phyloP scores from a whole-genome alignment of 208 protist species.

The Leishmania amazonensis region DNA sequence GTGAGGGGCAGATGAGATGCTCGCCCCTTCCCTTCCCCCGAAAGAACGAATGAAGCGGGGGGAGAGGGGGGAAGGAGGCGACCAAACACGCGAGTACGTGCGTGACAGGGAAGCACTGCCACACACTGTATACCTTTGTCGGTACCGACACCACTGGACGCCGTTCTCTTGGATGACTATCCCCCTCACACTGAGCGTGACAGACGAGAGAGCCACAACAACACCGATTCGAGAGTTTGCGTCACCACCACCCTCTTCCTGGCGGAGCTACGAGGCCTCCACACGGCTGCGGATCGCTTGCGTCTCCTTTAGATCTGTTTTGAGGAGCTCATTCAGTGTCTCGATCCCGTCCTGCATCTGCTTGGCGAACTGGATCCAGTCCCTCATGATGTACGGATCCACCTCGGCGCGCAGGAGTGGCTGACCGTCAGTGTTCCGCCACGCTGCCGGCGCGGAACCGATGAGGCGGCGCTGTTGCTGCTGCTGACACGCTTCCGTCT shows the following conservation, averaged over 20 bases:
- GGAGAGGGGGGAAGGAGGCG: background rate
- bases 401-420: conserved; percentile 44
- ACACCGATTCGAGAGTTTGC: background rate
- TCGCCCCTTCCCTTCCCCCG: background rate
- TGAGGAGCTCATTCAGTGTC: conserved; percentile 43
- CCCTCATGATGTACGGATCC: conserved; percentile 44
- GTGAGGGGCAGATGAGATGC: background rate
- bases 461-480: background rate
- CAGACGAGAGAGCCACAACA: background rate
- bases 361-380: conserved; percentile 50
- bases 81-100: background rate
- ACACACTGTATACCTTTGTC: background rate
- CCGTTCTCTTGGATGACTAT: background rate
- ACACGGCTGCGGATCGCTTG: conserved; percentile 45
- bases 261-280: background rate
- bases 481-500: conserved; percentile 8
- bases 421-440: conserved; percentile 1
- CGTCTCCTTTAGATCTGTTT: conserved; percentile 52
- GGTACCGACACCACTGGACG: background rate
- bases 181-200: background rate
- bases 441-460: background rate
- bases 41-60: background rate
- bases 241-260: background rate
- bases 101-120: background rate
- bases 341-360: conserved; percentile 71